phyloP scores from a whole-genome alignment of 129 eudicot genomes.

The Smallanthus sonchifolius region DNA sequence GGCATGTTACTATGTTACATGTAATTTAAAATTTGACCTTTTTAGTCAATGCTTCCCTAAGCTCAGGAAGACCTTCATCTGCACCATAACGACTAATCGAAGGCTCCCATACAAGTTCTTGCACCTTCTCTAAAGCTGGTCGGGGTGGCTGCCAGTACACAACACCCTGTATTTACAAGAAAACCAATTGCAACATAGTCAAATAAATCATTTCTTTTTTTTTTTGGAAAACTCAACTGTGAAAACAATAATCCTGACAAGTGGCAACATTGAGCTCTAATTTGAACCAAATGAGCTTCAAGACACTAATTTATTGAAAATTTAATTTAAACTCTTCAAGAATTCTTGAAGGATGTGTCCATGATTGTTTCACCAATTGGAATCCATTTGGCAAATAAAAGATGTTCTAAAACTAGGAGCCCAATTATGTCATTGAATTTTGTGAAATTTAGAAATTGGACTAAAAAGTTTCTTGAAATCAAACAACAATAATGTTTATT shows the following conservation, averaged over 20 bases:
- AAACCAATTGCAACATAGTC: not conserved
- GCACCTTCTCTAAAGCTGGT: constrained; percentile 70
- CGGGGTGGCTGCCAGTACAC: constrained; percentile 97
- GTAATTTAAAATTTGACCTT: constrained; percentile 43
- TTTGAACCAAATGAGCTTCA: not conserved
- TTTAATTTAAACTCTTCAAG: not conserved
- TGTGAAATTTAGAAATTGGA: constrained; percentile 14
- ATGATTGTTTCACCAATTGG: not conserved
- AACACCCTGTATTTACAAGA: constrained; percentile 60
- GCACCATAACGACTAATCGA: constrained; percentile 89
- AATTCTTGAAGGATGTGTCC: not conserved
- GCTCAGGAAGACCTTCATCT: constrained; percentile 95
- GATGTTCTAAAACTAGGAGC: constrained; percentile 4
- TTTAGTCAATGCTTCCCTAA: constrained; percentile 72
- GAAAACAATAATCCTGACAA: not conserved
- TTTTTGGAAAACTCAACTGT: not conserved
- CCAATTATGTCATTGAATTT: constrained; percentile 15
- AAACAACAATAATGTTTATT: constrained; percentile 4
- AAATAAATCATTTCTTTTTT: not conserved
- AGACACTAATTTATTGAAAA: not conserved
- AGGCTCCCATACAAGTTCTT: constrained; percentile 78
- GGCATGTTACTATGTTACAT: not conserved
- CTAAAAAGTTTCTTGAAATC: constrained; percentile 8
- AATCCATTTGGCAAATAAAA: constrained; percentile 1
- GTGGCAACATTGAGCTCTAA: not conserved